Percentiles rank a stretch among this genome's conserved stretches.
These are phyloP conservation scores for Mucor mucedo DNA, from an alignment of 371 early-diverging fungal species.

Conservation along the genomic window DNA sequence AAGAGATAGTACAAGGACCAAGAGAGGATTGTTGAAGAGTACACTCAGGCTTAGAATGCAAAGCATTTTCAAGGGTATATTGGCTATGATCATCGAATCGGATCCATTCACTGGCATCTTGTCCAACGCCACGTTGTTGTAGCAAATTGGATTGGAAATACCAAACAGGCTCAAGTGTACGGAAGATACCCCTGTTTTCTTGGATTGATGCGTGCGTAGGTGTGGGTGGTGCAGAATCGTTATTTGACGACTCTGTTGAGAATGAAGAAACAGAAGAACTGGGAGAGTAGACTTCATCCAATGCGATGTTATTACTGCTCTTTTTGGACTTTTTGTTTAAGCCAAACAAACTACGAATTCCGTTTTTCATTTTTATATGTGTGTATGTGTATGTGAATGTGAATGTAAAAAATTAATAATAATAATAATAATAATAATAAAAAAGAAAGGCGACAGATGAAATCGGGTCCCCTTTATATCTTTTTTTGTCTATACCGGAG, in stretches of 20 bases:
- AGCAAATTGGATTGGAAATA: slow-evolving; percentile 28
- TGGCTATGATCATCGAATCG: slow-evolving; percentile 38
- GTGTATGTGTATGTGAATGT: background rate
- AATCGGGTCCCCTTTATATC: slow-evolving; percentile 3
- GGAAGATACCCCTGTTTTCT: slow-evolving; percentile 47
- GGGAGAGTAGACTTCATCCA: slow-evolving; percentile 8
- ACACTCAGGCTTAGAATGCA: slow-evolving; percentile 20
- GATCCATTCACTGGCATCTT: slow-evolving; percentile 31
- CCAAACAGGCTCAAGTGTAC: slow-evolving; percentile 52
- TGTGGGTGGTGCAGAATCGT: slow-evolving; percentile 29
- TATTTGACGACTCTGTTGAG: slow-evolving; percentile 24
- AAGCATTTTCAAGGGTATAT: slow-evolving; percentile 29
- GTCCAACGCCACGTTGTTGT: background rate
- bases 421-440: background rate
- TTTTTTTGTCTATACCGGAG: background rate
- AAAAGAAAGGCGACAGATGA: slow-evolving; percentile 5
- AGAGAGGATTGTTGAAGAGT: slow-evolving; percentile 18
- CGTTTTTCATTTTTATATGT: slow-evolving; percentile 10
- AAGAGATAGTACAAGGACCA: slow-evolving; percentile 31
- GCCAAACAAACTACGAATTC: slow-evolving; percentile 21
- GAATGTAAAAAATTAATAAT: background rate
- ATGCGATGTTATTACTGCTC: slow-evolving; percentile 5
- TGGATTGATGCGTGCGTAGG: slow-evolving; percentile 30
- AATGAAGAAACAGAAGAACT: slow-evolving; percentile 35
- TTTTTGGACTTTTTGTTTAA: slow-evolving; percentile 26